A percentile compares a stretch with the other conserved stretches of the same genome.
Conservation (phyloP, 179 eudicot species). For the Beta macrorhiza region DNA sequence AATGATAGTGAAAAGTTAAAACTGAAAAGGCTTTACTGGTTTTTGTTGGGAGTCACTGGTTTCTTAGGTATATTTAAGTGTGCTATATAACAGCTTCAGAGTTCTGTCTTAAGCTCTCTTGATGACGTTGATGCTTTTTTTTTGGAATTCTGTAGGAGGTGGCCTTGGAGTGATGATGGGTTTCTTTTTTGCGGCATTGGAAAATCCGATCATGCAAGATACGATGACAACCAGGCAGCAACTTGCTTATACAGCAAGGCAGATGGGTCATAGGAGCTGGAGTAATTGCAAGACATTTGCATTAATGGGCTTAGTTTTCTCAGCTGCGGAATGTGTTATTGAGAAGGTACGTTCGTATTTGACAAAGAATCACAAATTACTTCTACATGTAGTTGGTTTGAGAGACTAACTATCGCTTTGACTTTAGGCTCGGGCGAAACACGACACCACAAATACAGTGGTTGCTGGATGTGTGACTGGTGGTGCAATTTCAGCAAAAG, state of each 20-base stretch:
- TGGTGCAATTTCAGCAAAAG: slow-evolving; percentile 78
- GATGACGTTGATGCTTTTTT: not conserved
- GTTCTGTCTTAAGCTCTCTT: not conserved
- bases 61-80: not conserved
- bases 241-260: slow-evolving; percentile 58
- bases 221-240: slow-evolving; percentile 75
- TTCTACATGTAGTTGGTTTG: not conserved
- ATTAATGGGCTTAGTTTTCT: slow-evolving; percentile 75
- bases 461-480: slow-evolving; percentile 93
- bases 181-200: slow-evolving; percentile 74
- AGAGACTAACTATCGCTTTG: slow-evolving; percentile 26
- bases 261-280: slow-evolving; percentile 94
- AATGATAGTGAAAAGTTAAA: not conserved
- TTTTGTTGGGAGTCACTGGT: not conserved
- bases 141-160: slow-evolving; percentile 52
- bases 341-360: slow-evolving; percentile 56
- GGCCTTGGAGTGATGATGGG: slow-evolving; percentile 87
- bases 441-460: slow-evolving; percentile 75
- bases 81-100: not conserved
- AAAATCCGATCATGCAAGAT: slow-evolving; percentile 71
- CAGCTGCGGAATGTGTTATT: slow-evolving; percentile 80
- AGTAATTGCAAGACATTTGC: slow-evolving; percentile 89
- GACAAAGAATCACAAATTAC: slow-evolving; percentile 18
- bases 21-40: not conserved
- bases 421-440: slow-evolving; percentile 81